phyloP scores from a whole-genome alignment of 495 filamentous ascomycete genomes.

The Venustampulla echinocandica region DNA sequence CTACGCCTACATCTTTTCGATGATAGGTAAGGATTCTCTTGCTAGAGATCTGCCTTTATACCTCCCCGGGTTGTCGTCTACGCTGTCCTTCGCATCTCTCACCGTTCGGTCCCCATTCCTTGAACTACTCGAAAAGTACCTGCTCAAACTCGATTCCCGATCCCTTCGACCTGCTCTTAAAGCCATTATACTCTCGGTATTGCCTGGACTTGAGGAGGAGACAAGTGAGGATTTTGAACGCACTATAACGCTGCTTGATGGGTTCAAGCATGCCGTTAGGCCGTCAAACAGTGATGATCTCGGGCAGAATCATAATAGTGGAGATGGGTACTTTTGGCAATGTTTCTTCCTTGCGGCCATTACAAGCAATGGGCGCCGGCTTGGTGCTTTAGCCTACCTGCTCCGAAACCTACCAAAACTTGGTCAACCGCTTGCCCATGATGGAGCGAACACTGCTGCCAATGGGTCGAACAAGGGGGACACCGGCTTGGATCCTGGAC shows the following conservation, averaged over 20 bases:
- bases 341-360: conserved; percentile 92
- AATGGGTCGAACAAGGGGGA: conserved; percentile 19
- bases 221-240: conserved; percentile 94
- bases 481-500: conserved; percentile 12
- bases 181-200: conserved; percentile 70
- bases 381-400: conserved; percentile 81
- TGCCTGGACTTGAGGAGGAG: conserved; percentile 92
- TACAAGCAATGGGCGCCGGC: conserved; percentile 72
- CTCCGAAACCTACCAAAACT: conserved; percentile 70
- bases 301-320: conserved; percentile 45
- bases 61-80: conserved; percentile 78
- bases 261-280: conserved; percentile 60
- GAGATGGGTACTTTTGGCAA: conserved; percentile 94
- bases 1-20: conserved; percentile 76
- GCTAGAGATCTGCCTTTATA: conserved; percentile 77
- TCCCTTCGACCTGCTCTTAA: conserved; percentile 81
- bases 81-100: conserved; percentile 87
- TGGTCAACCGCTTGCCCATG: conserved; percentile 28
- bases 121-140: conserved; percentile 69
- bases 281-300: conserved; percentile 28
- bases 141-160: conserved; percentile 58
- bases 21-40: conserved; percentile 66
- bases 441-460: not conserved
- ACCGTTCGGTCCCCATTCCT: conserved; percentile 79
- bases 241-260: conserved; percentile 68